Evolutionary conservation across 805 yeast genomes (phyloP), one percentile per base, ranked within the genome.

Genomic region (Metschnikowia bowlesiae): DNA sequence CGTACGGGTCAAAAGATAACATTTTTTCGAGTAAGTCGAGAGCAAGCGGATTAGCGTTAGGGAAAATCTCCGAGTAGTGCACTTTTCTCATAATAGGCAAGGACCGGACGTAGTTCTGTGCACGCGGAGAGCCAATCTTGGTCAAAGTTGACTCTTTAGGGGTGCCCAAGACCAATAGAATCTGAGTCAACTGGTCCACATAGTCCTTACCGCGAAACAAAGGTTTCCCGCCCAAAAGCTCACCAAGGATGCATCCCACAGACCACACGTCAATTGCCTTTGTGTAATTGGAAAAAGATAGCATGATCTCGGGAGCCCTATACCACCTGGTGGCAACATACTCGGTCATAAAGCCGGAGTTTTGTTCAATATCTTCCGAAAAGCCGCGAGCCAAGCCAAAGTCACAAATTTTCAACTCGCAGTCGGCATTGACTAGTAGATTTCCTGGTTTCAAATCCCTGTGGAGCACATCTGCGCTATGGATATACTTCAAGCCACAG

Each of bases 271-370:
- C 99, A 52, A 94, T 92, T 26, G 99, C 97, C 70, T 89, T 91
- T 6, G 98, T 88, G 68, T 92, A 92, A 52, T 91, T 89, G 66
- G 94, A 96, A 73, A 88, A 89, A 56, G 95, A 85, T 49, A 94
- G 76, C 90, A 94, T 92, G 68, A 94, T 90, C 64, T 94, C 99
- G 0, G 99, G 99, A 3, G 99, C 99, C 58, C 99, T 77, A 69
- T 94, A 94, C 99, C 99, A 94, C 66, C 99, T 79, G 0, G 99
- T 94, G 32, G 99, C 98, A 29, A 94, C 99, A 65, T 94, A 94
- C 67, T 92, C 98, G 1, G 99, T 94, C 75, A 92, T 73, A 62
- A 89, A 92, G n/a, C 96, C 97, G 32, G 87, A 87, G 59, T 90
- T 89, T 59, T 84, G 87, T 53, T 84, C 91, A 0, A 90, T 87